Evolutionary conservation across 2,329 filamentous ascomycete genomes (phyloP).

Genomic region (Cordyceps militaris): DNA sequence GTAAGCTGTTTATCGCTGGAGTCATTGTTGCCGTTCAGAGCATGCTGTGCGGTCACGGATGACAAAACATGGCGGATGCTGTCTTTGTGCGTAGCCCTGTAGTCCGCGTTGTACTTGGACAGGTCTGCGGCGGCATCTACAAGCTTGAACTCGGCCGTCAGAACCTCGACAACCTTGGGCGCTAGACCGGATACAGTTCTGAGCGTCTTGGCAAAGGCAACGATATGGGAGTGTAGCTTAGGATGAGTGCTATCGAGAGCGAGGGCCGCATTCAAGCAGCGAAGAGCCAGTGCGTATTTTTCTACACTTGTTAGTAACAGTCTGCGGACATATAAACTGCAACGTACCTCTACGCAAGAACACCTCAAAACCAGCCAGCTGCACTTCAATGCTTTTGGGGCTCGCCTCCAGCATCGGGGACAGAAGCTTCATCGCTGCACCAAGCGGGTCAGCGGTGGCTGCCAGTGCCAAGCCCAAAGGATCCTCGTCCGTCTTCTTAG

Average conservation of each 20-base stretch:
- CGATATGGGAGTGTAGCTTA: constrained; percentile 66
- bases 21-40: constrained; percentile 50
- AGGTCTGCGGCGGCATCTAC: constrained; percentile 49
- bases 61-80: constrained; percentile 58
- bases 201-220: constrained; percentile 60
- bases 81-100: constrained; percentile 52
- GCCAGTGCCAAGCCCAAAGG: constrained; percentile 75
- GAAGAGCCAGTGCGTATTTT: constrained; percentile 81
- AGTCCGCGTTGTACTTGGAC: constrained; percentile 59
- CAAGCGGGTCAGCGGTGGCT: constrained; percentile 73
- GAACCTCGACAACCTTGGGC: constrained; percentile 58
- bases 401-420: constrained; percentile 74
- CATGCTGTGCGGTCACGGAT: constrained; percentile 51
- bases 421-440: constrained; percentile 82
- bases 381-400: constrained; percentile 72
- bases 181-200: constrained; percentile 51
- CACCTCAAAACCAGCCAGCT: constrained; percentile 84
- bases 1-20: constrained; percentile 56
- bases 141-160: constrained; percentile 61
- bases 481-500: constrained; percentile 86
- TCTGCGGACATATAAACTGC: background rate
- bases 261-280: constrained; percentile 70
- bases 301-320: constrained; percentile 40
- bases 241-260: constrained; percentile 62
- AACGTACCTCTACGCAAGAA: constrained; percentile 73